These are phyloP conservation scores for Hebeloma cylindrosporum DNA, from an alignment of 768 basidiomycete genomes.

Conservation along the genomic window DNA sequence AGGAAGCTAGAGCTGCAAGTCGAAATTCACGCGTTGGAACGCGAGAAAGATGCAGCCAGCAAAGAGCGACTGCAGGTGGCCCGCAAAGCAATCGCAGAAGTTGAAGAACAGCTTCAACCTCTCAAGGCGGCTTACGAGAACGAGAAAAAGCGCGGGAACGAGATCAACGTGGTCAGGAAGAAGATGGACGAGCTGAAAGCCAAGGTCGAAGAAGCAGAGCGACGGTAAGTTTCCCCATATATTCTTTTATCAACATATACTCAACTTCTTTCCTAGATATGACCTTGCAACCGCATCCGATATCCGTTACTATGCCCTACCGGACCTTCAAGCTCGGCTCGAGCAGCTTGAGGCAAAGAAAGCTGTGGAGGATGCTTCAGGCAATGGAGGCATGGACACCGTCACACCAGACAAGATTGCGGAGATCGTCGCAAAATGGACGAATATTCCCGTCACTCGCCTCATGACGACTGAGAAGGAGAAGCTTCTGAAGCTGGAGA, in stretches of 20 bases:
- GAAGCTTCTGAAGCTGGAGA: constrained; percentile 86
- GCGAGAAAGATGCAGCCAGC: constrained; percentile 88
- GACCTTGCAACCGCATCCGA: constrained; percentile 83
- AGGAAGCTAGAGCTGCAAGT: constrained; percentile 89
- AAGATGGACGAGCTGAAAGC: constrained; percentile 89
- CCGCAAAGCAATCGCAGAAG: constrained; percentile 75
- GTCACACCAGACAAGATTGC: constrained; percentile 91
- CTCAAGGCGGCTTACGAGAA: constrained; percentile 85
- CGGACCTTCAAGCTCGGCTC: constrained; percentile 71
- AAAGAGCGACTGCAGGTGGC: constrained; percentile 78
- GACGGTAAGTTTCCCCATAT: constrained; percentile 51
- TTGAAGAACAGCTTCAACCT: constrained; percentile 83
- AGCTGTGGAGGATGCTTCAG: constrained; percentile 62
- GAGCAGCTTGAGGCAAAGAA: constrained; percentile 58
- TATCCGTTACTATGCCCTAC: constrained; percentile 88
- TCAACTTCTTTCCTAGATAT: constrained; percentile 40
- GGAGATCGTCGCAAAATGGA: constrained; percentile 93
- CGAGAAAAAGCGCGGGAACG: constrained; percentile 79
- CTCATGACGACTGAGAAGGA: constrained; percentile 90
- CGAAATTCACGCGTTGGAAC: constrained; percentile 91
- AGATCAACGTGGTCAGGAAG: constrained; percentile 71
- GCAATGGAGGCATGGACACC: constrained; percentile 55
- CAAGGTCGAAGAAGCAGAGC: constrained; percentile 91
- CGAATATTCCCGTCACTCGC: constrained; percentile 85
- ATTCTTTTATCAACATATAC: constrained; percentile 7